Base-by-base conservation (phyloP, 2,329 filamentous ascomycete genomes). In the Shiraia sp. region DNA sequence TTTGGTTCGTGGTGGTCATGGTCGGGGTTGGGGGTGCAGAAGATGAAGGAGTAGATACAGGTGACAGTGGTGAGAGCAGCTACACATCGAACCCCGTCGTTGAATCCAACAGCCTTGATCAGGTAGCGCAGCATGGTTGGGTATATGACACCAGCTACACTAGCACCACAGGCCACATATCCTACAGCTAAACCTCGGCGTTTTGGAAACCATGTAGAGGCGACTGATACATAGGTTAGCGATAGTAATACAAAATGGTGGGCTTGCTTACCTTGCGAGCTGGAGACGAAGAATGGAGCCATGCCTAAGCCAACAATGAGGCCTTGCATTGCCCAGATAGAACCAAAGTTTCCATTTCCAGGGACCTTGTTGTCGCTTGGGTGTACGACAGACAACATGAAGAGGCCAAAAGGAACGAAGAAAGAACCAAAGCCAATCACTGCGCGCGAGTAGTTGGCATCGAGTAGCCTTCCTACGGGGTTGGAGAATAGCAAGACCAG, bases 211-310 rank as follows among this genome's bases (percentile, higher is more conserved):
- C 75, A 78, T 15, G 75, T 76, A 2, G 74, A 67, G 28, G 72
- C 74, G 36, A 77, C 75, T 77, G 42, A 41, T 55, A 45, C 23
- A 14, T 25, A 5, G 40, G 48, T 17, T 37, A 32, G 25, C 4
- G 24, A 5, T 34, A 19, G 15, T 1, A 5, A 1, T 15, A 19
- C 3, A 8, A n/a, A 19, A 14, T 16, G 14, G 3, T 5, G 10
- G 10, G 19, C 10, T 23, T 4, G 4, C 69, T 42, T 68, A 76
- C 74, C 67, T 63, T 77, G 75, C 16, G 75, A 77, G 47, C 74
- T 76, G 16, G 71, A 71, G 4, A 78, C 75, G 49, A 78, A 78
- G 58, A 75, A 77, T 49, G 74, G 77, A n/a, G 73, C 69, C 75
- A 78, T 78, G 8, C 76, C 76, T 8, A 77, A 43, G 4, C 74